Percentiles rank a stretch among this genome's conserved stretches.
Conservation (phyloP, 352 stramenopile species). For the Discostella stelligera region DNA sequence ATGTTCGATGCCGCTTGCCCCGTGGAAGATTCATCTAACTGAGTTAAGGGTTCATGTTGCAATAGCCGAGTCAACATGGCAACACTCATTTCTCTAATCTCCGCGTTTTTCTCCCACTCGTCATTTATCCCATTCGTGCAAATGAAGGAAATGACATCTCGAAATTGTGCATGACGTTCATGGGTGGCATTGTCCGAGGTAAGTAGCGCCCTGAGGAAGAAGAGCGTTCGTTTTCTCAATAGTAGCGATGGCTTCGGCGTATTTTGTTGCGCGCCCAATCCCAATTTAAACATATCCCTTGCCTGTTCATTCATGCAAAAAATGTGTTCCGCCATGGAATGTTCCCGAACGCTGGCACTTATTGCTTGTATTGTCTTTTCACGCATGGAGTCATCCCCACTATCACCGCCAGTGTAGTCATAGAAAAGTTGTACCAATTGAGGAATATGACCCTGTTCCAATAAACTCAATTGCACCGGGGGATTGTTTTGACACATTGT, state of each 20-base stretch:
- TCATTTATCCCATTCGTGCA: slow-evolving; percentile 49
- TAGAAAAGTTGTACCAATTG: slow-evolving; percentile 66
- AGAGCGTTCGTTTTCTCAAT: slow-evolving; percentile 57
- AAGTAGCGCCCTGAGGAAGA: slow-evolving; percentile 68
- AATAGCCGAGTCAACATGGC: slow-evolving; percentile 53
- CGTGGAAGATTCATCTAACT: neutral
- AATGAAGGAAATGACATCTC: slow-evolving; percentile 42
- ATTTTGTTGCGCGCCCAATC: slow-evolving; percentile 32
- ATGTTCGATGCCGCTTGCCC: slow-evolving; percentile 24
- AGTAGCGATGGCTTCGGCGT: slow-evolving; percentile 22
- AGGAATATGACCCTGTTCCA: slow-evolving; percentile 67
- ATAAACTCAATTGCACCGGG: slow-evolving; percentile 70
- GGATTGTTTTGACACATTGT: slow-evolving; percentile 80
- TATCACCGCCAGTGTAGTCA: slow-evolving; percentile 32
- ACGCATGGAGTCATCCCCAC: slow-evolving; percentile 49
- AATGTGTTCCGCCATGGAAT: slow-evolving; percentile 62
- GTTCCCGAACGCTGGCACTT: slow-evolving; percentile 58
- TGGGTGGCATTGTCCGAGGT: slow-evolving; percentile 58
- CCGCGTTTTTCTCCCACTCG: slow-evolving; percentile 29
- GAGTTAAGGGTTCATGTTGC: slow-evolving; percentile 8
- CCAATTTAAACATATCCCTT: slow-evolving; percentile 48
- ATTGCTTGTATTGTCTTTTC: slow-evolving; percentile 69
- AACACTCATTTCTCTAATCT: slow-evolving; percentile 68
- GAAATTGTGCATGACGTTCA: slow-evolving; percentile 43
- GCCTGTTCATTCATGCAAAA: slow-evolving; percentile 62